Evolutionary conservation across 345 rosid species (phyloP).

Genomic region (Diplotaxis tenuifolia): DNA sequence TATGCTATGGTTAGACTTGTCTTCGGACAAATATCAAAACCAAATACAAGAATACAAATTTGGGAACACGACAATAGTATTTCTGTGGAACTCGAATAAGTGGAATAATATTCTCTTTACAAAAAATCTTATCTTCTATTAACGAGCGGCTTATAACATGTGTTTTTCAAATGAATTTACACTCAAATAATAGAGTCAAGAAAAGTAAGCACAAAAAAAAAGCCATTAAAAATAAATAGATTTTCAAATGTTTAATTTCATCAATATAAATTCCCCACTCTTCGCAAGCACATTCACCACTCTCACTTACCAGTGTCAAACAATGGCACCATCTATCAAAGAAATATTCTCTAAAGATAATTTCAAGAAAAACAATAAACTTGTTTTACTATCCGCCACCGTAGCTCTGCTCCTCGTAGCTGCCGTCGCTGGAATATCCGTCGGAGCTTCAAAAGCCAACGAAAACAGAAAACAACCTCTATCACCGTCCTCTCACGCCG

Average conservation of each 20-base stretch:
- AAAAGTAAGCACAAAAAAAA: neutral
- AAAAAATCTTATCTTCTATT: constrained; percentile 15
- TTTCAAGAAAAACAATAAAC: constrained; percentile 33
- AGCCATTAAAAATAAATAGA: neutral
- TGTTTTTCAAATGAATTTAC: constrained; percentile 8
- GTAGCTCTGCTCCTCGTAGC: constrained; percentile 23
- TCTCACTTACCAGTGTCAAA: constrained; percentile 20
- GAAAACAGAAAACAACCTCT: constrained; percentile 11
- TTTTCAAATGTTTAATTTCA: too few relatives aligned
- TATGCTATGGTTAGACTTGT: neutral
- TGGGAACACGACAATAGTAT: constrained; percentile 17
- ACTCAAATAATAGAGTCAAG: constrained; percentile 26
- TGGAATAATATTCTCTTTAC: neutral
- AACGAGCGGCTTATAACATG: constrained; percentile 12
- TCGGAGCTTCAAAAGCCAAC: constrained; percentile 31
- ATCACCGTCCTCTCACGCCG: constrained; percentile 50
- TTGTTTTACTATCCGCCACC: constrained; percentile 13
- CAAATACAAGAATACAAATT: neutral
- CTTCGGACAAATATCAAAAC: neutral
- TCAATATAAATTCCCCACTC: constrained; percentile 25
- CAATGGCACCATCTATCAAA: constrained; percentile 27
- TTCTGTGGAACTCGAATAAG: constrained; percentile 3
- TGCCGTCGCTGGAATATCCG: constrained; percentile 26
- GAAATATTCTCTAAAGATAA: constrained; percentile 25
- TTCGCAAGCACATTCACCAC: constrained; percentile 13